Conservation (phyloP, 352 stramenopile genomes). For the Phytopythium vexans region DNA sequence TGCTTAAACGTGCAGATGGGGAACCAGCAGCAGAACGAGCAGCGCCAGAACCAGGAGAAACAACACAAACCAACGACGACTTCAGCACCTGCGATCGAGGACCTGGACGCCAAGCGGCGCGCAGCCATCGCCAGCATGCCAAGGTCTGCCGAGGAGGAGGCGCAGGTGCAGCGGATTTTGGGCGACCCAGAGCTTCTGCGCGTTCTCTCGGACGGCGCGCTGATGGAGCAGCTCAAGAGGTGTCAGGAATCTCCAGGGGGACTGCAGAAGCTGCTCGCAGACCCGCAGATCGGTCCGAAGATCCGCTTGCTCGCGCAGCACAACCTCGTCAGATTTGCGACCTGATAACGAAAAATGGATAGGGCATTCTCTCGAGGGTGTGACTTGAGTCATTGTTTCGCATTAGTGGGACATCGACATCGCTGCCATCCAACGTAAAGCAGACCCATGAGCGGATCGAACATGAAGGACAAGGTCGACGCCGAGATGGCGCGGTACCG, state of each 20-base stretch:
- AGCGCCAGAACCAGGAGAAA: constrained; percentile 9
- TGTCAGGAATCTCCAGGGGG: constrained; percentile 36
- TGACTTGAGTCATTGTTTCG: constrained; percentile 1
- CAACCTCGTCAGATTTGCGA: constrained; percentile 53
- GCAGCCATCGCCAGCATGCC: constrained; percentile 58
- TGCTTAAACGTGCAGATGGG: constrained; percentile 26
- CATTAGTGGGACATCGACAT: too few relatives aligned
- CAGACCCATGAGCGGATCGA: not conserved
- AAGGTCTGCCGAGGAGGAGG: constrained; percentile 53
- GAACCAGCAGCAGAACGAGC: constrained; percentile 17
- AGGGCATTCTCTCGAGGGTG: not conserved
- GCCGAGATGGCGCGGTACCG: constrained; percentile 90
- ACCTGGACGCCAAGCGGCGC: constrained; percentile 49
- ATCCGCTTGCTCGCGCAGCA: constrained; percentile 51
- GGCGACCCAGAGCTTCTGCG: constrained; percentile 58
- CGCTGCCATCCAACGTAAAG: too few relatives aligned
- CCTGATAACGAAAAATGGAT: constrained; percentile 1
- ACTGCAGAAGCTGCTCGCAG: constrained; percentile 37
- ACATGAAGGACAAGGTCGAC: constrained; percentile 78
- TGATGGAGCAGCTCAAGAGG: constrained; percentile 54
- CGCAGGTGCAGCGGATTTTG: constrained; percentile 65
- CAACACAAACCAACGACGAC: constrained; percentile 5
- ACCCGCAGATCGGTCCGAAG: constrained; percentile 45
- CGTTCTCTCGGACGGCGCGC: constrained; percentile 45
- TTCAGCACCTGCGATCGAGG: constrained; percentile 34